Percentiles rank a stretch among this genome's conserved stretches.
These are phyloP conservation scores for Pneumocystis jirovecii DNA, from an alignment of 1,139 yeast genomes.

Conservation along the genomic window DNA sequence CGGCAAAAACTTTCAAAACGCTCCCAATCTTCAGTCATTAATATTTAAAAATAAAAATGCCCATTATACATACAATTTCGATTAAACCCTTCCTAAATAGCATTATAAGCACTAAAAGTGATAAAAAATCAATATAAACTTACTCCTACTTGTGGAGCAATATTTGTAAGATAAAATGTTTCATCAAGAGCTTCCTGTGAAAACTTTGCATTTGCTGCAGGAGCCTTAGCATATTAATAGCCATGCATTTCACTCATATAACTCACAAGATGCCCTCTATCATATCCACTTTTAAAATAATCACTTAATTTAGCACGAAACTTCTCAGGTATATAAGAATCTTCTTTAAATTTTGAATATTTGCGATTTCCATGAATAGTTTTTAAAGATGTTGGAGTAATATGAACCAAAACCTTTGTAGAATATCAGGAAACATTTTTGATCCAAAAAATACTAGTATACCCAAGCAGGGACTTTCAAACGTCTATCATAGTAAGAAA, in stretches of 20 bases:
- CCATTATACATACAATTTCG: background rate
- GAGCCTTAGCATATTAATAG: constrained; percentile 40
- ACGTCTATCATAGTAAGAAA: constrained; percentile 47
- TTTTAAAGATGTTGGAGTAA: constrained; percentile 55
- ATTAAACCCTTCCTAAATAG: background rate
- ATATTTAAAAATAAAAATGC: background rate
- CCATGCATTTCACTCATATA: background rate
- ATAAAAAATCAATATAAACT: constrained; percentile 51
- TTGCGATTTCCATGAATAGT: constrained; percentile 45
- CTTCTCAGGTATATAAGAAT: constrained; percentile 60
- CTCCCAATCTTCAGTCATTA: constrained; percentile 50
- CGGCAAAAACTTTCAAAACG: constrained; percentile 85
- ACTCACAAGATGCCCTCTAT: constrained; percentile 58
- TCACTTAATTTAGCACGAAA: constrained; percentile 68
- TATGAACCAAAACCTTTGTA: constrained; percentile 55
- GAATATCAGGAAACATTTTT: background rate
- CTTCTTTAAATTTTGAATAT: constrained; percentile 72
- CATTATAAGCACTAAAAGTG: background rate
- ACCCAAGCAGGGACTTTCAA: constrained; percentile 80
- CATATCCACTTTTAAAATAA: constrained; percentile 89
- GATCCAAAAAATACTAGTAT: background rate
- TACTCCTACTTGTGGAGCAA: constrained; percentile 94
- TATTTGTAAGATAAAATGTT: constrained; percentile 75
- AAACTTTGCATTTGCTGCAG: constrained; percentile 93
- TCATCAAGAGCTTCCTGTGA: constrained; percentile 87